Evolutionary conservation across 2,329 filamentous ascomycete species (phyloP).

Genomic region (Pseudopithomyces maydicus): DNA sequence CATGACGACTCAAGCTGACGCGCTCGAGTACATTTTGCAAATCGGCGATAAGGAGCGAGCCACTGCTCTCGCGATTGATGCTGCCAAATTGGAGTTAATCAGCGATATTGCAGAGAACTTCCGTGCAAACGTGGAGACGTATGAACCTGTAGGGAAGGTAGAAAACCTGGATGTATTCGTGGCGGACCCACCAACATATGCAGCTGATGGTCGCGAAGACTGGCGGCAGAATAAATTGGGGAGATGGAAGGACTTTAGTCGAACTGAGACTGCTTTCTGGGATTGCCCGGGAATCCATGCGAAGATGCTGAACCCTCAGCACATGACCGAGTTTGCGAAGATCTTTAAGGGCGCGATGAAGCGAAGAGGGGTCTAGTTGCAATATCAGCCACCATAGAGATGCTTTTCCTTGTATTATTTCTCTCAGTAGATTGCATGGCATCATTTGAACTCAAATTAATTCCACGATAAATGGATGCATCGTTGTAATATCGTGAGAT

Average conservation of each 20-base stretch:
- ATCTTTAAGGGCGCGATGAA: slow-evolving; percentile 15
- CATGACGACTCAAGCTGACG: slow-evolving; percentile 13
- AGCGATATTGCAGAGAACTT: not conserved
- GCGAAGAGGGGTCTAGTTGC: slow-evolving; percentile 9
- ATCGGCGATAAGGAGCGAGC: slow-evolving; percentile 24
- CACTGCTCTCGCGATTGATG: slow-evolving; percentile 44
- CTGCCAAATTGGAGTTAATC: slow-evolving; percentile 30
- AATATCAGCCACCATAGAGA: not conserved
- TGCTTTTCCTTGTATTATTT: too few species aligned
- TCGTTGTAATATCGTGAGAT: too few species aligned
- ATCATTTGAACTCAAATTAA: too few species aligned
- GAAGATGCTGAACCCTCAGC: slow-evolving; percentile 22
- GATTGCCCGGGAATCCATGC: slow-evolving; percentile 25
- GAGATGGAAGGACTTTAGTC: slow-evolving; percentile 23
- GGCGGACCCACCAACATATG: slow-evolving; percentile 39
- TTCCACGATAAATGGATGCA: too few species aligned
- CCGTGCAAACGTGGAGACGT: slow-evolving; percentile 23
- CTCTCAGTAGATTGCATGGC: too few species aligned
- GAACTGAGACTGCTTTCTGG: slow-evolving; percentile 14
- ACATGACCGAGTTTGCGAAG: slow-evolving; percentile 19
- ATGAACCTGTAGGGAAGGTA: slow-evolving; percentile 48
- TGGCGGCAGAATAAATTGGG: slow-evolving; percentile 32
- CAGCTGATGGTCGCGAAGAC: slow-evolving; percentile 33
- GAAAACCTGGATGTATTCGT: slow-evolving; percentile 51
- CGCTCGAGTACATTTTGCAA: slow-evolving; percentile 19